Base-by-base conservation (phyloP, 2,329 filamentous ascomycete species). In the Epichloe typhina region DNA sequence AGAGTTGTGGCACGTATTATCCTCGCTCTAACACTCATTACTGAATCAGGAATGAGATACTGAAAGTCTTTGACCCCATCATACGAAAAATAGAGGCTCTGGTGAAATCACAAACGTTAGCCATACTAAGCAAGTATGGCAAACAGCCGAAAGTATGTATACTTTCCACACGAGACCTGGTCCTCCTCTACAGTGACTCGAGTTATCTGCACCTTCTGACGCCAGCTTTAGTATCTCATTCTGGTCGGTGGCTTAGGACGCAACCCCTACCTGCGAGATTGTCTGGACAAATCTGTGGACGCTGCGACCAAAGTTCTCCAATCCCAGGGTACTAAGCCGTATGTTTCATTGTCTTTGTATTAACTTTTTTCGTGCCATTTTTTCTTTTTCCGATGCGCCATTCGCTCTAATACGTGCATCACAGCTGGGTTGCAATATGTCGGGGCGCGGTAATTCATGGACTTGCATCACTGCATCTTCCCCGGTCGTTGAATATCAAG, bases 211-310 rank as follows among this genome's bases (percentile, higher is more conserved):
- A 43, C 17, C 11, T 41, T 13, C 23, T 37, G 12, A 43, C n/a
- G 3, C n/a, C 13, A 5, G 6, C 6, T 38, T 19, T 23, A 71
- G 69, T 65, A 63, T 23, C 49, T 72, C 5, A 58, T 70, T 1
- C 58, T 72, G 0, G 68, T 66, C 0, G 69, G 70, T 0, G 70
- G 69, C 0, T 66, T 72, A 5, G 69, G 70, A 0, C 54, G 63
- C 2, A 65, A 58, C 13, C 35, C 46, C 0, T 68, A 65, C 5
- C 51, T 72, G 0, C 55, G 52, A 11, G 41, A 53, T 2, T 50
- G 50, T 0, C 47, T 72, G 0, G 51, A 53, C 0, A 17, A 35
- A 0, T 3, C 4, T 0, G 23, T 59, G 0, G 38, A 23, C 4
- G 39, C 46, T 6, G 36, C 46, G 6, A 7, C 54, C 50, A 1